phyloP scores from a whole-genome alignment of 352 stramenopile species.

The Pythium insidiosum region DNA sequence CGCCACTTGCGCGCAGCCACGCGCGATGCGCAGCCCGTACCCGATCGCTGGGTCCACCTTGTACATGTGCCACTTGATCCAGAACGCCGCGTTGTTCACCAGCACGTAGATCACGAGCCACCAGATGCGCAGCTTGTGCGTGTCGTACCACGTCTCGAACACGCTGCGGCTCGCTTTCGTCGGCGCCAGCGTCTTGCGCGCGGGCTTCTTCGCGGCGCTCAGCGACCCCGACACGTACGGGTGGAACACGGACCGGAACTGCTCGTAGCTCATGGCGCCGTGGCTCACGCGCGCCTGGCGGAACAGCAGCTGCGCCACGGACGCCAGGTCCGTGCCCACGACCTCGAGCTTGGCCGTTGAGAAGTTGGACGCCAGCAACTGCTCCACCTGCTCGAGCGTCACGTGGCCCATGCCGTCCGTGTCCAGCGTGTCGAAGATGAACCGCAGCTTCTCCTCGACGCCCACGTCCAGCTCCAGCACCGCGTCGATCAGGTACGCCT shows the following conservation, averaged over 20 bases:
- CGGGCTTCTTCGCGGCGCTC: slow-evolving; percentile 25
- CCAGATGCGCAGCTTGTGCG: slow-evolving; percentile 70
- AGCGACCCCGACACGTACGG: slow-evolving; percentile 60
- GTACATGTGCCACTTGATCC: slow-evolving; percentile 63
- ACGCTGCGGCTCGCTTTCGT: slow-evolving; percentile 35
- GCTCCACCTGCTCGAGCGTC: slow-evolving; percentile 49
- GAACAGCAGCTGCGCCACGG: slow-evolving; percentile 65
- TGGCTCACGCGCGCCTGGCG: slow-evolving; percentile 46
- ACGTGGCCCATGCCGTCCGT: slow-evolving; percentile 38
- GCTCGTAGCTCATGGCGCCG: slow-evolving; percentile 55
- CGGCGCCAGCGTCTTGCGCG: slow-evolving; percentile 15
- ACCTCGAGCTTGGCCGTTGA: slow-evolving; percentile 60
- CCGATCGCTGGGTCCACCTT: slow-evolving; percentile 68
- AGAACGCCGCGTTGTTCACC: slow-evolving; percentile 64
- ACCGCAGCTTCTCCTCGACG: slow-evolving; percentile 67
- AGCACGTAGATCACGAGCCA: slow-evolving; percentile 70
- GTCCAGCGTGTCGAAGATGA: slow-evolving; percentile 83
- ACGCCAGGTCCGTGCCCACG: slow-evolving; percentile 60
- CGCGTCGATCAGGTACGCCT: slow-evolving; percentile 75
- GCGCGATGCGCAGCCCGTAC: slow-evolving; percentile 62
- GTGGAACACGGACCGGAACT: slow-evolving; percentile 68
- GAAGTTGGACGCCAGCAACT: slow-evolving; percentile 70
- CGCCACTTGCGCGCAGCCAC: slow-evolving; percentile 59
- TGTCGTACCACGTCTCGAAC: slow-evolving; percentile 57
- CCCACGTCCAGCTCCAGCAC: slow-evolving; percentile 70